A percentile compares a stretch with the other conserved stretches of the same genome.
phyloP scores from a whole-genome alignment of 805 yeast species.

The Nakazawaea wickerhamii region DNA sequence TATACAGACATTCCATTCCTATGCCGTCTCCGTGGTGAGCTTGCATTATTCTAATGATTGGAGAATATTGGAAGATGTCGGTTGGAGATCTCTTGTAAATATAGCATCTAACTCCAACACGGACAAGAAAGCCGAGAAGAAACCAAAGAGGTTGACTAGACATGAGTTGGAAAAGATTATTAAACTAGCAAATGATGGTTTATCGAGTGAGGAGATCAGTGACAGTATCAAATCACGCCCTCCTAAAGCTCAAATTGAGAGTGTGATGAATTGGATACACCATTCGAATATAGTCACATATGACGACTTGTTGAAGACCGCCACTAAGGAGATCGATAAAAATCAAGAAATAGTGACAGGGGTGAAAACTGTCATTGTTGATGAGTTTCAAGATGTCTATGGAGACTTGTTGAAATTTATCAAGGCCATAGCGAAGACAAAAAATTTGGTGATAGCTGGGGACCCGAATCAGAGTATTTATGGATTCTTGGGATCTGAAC shows the following conservation, averaged over 20 bases:
- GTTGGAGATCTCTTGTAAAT: constrained; percentile 42
- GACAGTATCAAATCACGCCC: not conserved
- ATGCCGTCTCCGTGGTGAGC: constrained; percentile 46
- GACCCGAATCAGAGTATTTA: constrained; percentile 70
- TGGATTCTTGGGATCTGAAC: constrained; percentile 54
- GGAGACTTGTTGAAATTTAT: constrained; percentile 43
- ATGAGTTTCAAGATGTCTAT: constrained; percentile 72
- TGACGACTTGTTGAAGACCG: constrained; percentile 3
- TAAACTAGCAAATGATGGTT: constrained; percentile 2
- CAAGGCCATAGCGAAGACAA: constrained; percentile 27
- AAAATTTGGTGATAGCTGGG: constrained; percentile 64
- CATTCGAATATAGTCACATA: constrained; percentile 13
- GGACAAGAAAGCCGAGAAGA: not conserved
- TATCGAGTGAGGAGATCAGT: not conserved
- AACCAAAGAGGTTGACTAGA: constrained; percentile 2
- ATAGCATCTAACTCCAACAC: constrained; percentile 14
- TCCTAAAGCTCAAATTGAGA: not conserved
- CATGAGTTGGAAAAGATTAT: constrained; percentile 8
- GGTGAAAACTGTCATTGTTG: constrained; percentile 47
- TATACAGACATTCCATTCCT: constrained; percentile 59
- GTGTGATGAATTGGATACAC: constrained; percentile 7
- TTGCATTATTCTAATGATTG: constrained; percentile 26
- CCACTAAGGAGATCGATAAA: not conserved
- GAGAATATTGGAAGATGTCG: constrained; percentile 48
- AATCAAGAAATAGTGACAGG: constrained; percentile 17